Conservation (phyloP, 139 green algal species). For the Zygnema cylindricum region DNA sequence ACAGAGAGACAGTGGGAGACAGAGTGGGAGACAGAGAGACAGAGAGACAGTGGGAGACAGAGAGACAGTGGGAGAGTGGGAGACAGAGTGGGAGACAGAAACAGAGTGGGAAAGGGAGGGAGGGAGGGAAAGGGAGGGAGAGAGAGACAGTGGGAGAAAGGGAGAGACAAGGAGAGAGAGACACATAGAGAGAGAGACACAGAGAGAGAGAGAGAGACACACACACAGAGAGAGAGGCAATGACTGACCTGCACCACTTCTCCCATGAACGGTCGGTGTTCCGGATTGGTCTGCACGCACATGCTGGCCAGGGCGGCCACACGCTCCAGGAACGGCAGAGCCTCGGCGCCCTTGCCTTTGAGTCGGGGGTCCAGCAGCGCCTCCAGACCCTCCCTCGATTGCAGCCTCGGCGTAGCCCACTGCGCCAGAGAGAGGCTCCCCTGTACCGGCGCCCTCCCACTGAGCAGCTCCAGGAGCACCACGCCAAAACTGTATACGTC, state of each 20-base stretch:
- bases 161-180: not conserved
- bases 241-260: slow-evolving; percentile 50
- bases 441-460: slow-evolving; percentile 43
- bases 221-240: no score
- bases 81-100: not conserved
- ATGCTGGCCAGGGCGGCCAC: slow-evolving; percentile 57
- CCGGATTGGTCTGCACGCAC: slow-evolving; percentile 39
- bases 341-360: not conserved
- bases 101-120: slow-evolving; percentile 8
- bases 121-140: not conserved
- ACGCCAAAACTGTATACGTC: slow-evolving; percentile 55
- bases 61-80: not conserved
- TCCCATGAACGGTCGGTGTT: slow-evolving; percentile 51
- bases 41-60: not conserved
- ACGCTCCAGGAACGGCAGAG: slow-evolving; percentile 23
- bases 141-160: not conserved
- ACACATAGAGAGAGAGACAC: slow-evolving; percentile 7
- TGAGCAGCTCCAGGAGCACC: slow-evolving; percentile 71
- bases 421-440: no score
- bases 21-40: not conserved
- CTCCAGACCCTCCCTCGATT: slow-evolving; percentile 30
- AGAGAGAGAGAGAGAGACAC: slow-evolving; percentile 17
- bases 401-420: no score
- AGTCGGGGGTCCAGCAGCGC: slow-evolving; percentile 36
- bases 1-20: no score